Evolutionary conservation across 805 yeast genomes (phyloP), one percentile per base, ranked within the genome.

Genomic region (Cephaloascus fragrans): DNA sequence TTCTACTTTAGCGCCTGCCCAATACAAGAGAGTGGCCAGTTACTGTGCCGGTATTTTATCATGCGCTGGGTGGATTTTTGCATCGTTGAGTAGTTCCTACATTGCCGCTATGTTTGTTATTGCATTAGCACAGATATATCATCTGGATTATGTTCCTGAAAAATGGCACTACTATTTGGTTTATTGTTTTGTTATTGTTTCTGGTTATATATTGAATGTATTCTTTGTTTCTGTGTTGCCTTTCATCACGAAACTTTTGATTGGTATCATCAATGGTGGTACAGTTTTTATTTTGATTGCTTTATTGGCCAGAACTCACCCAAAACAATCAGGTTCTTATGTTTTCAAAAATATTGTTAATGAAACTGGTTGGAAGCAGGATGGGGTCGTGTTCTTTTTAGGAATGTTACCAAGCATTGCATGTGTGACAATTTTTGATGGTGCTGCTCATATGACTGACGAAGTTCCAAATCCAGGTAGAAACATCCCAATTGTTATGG

Each of bases 401-500:
- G 55, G 57, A 10, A 39, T 57, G 28, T 47, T 52, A 34, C 59
- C 52, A 26, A 46, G 53, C 34, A 50, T 52, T 42, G 58, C 51
- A 29, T 45, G 53, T 26, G 53, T 61, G 34, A 49, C 61, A 4
- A 53, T 61, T 37, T 59, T 55, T 39, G 67, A 61, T 44, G 55
- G 60, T 4, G 56, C 57, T 3, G 52, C 59, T 6, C 65, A 59
- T 41, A 50, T 57, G 47, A 59, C 64, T 3, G 62, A 59, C 40
- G 64, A 60, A 44, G 52, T 59, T 15, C 50, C 51, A 17, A 38
- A 47, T 19, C 59, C 62, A 3, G 55, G 44, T 33, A 53, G 49
- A 39, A 48, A 57, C 37, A 49, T 60, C 32, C 63, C 64, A n/a
- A 52, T 50, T 35, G 67, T 62, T 2, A 48, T 60, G 47, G 45